Evolutionary conservation across 2,329 filamentous ascomycete genomes (phyloP).

Genomic region (Cladosporium sp.): DNA sequence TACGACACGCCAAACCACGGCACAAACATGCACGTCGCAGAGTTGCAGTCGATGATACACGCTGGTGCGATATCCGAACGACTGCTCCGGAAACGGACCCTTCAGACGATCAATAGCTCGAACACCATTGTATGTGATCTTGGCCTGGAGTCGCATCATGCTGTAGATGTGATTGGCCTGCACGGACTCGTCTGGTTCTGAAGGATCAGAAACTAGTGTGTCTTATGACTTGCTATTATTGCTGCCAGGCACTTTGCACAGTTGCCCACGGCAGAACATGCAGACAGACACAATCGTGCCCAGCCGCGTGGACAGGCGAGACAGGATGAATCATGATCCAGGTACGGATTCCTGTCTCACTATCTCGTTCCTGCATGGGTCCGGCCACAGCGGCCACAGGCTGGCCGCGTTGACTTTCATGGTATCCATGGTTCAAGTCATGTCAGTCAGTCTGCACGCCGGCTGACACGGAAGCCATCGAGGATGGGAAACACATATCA

Average conservation of each 20-base stretch:
- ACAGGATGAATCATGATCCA: neutral
- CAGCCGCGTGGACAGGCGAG: conserved; percentile 4
- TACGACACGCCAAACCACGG: neutral
- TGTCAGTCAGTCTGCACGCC: conserved; percentile 5
- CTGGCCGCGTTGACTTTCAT: neutral
- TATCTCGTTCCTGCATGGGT: neutral
- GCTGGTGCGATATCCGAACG: neutral
- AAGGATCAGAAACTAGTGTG: conserved; percentile 12
- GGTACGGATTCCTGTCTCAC: neutral
- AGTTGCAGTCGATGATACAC: neutral
- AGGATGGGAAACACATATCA: neutral
- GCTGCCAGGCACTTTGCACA: conserved; percentile 13
- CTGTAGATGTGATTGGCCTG: conserved; percentile 8
- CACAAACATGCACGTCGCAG: neutral
- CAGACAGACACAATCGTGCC: conserved; percentile 1
- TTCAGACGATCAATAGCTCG: neutral
- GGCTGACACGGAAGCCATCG: neutral
- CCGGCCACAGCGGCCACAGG: neutral
- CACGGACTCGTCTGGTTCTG: conserved; percentile 4
- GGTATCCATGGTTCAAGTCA: neutral
- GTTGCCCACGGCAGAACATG: conserved; percentile 17
- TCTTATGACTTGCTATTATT: conserved; percentile 12
- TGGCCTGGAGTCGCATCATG: neutral
- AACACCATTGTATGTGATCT: neutral
- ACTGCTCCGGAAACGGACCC: neutral